phyloP scores from a whole-genome alignment of 2,329 filamentous ascomycete species.

The Pyrenophora teres region DNA sequence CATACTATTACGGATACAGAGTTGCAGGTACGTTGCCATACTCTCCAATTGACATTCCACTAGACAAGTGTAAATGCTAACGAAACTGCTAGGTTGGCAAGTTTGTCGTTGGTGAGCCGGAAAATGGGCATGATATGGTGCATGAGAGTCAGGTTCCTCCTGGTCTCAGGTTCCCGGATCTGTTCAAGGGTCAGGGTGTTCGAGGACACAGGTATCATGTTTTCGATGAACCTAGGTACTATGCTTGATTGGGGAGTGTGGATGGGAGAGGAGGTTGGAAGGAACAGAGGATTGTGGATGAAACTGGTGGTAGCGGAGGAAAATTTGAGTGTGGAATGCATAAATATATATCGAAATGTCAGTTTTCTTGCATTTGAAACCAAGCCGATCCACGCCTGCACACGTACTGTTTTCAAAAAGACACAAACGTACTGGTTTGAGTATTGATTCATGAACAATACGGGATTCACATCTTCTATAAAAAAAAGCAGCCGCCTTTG shows the following conservation, averaged over 20 bases:
- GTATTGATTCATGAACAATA: slow-evolving; percentile 3
- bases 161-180: slow-evolving; percentile 78
- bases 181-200: slow-evolving; percentile 85
- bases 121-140: slow-evolving; percentile 68
- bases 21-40: slow-evolving; percentile 68
- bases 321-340: neutral
- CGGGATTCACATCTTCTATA: neutral
- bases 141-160: slow-evolving; percentile 74
- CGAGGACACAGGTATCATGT: slow-evolving; percentile 93
- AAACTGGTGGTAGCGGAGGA: neutral
- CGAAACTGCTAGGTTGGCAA: slow-evolving; percentile 69
- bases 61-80: neutral
- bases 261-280: neutral
- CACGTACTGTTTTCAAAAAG: neutral
- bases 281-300: neutral
- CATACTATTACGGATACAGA: slow-evolving; percentile 96
- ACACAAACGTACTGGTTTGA: neutral
- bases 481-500: too few species aligned
- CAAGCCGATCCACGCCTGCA: too few species aligned
- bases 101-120: slow-evolving; percentile 78
- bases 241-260: slow-evolving; percentile 18
- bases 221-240: slow-evolving; percentile 70
- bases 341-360: neutral
- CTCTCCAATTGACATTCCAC: neutral
- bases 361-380: neutral